Evolutionary conservation across 495 filamentous ascomycete genomes (phyloP), one percentile per base, ranked within the genome.

Genomic region (Rostrohypoxylon terebratum): DNA sequence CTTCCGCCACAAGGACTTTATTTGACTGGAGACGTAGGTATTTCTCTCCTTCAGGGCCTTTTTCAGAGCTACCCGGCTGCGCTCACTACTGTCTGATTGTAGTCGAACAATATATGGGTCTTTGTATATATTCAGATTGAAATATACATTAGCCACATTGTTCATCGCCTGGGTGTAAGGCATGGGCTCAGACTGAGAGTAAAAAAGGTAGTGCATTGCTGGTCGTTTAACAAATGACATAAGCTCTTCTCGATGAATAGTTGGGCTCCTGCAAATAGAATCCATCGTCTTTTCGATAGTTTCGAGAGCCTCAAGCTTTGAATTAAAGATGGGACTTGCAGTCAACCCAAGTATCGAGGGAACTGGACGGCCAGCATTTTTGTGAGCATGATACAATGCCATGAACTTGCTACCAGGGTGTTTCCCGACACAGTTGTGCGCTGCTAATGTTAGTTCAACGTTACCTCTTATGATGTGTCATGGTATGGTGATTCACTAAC

Each of bases 291-390:
- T 57, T 76, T 98, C 95, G 20, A 98, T 88, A 9, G 71, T 76
- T 31, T 82, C 77, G 14, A 94, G 78, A 38, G 83, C 84, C 0
- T 75, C 69, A 5, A 83, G 77, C 31, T 85, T 83, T 64, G 85
- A 82, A 77, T 83, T 86, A 63, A 92, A 87, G 9, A 94, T 83
- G 0, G 95, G 95, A 72, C 93, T 96, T 0, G 95, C 95, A 18
- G 92, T 94, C 2, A 98, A 85, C 4, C 94, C 95, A 8, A 98
- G 81, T 59, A 98, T 94, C 11, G 82, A 81, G 0, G 96, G 95
- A 8, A 92, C 81, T 14, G 77, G 64, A 31, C 80, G 65, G 1
- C 82, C 76, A 1, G 72, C 72, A 14, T 76, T 66, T 23, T 77
- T 77, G 1, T 79, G 68, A 2, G 78, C 77, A 2, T 83, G 88